These are phyloP conservation scores for Peronosclerospora sorghi DNA, from an alignment of 352 stramenopile species.

Conservation along the genomic window DNA sequence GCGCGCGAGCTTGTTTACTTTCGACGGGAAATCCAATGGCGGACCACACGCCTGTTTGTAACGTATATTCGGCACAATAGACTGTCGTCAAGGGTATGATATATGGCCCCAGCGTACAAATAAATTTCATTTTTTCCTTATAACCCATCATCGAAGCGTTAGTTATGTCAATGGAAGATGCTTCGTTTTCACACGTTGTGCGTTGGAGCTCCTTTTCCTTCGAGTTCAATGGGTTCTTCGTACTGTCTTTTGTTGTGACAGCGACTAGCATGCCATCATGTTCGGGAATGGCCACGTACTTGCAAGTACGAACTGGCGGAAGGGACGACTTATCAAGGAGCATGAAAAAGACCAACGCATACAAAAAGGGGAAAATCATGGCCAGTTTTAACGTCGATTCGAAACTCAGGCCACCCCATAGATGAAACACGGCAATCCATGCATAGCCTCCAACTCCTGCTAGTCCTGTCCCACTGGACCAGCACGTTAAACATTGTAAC, in stretches of 20 bases:
- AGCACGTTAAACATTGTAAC: constrained; percentile 76
- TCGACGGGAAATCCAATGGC: constrained; percentile 89
- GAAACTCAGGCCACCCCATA: constrained; percentile 60
- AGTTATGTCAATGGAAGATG: not conserved
- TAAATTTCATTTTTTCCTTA: constrained; percentile 55
- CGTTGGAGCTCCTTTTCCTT: constrained; percentile 10
- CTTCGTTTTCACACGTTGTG: constrained; percentile 2
- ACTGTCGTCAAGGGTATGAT: constrained; percentile 86
- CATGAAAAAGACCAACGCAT: constrained; percentile 50
- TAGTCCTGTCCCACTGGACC: constrained; percentile 88
- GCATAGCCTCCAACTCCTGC: constrained; percentile 86
- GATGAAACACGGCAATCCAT: constrained; percentile 73
- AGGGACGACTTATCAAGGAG: constrained; percentile 47
- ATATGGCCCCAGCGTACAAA: constrained; percentile 82
- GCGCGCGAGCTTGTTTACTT: constrained; percentile 46
- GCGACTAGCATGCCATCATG: constrained; percentile 5
- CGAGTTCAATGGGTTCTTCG: constrained; percentile 7
- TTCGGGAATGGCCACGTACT: constrained; percentile 34
- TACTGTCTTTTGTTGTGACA: not conserved
- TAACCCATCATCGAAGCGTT: constrained; percentile 31
- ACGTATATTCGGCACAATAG: constrained; percentile 91
- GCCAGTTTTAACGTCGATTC: constrained; percentile 45
- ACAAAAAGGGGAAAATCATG: constrained; percentile 48
- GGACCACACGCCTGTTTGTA: constrained; percentile 90
- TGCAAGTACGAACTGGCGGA: constrained; percentile 19